Percentiles rank a stretch among this genome's conserved stretches.
Conservation (phyloP, 305 asterid species). For the Rubia peregrina region DNA sequence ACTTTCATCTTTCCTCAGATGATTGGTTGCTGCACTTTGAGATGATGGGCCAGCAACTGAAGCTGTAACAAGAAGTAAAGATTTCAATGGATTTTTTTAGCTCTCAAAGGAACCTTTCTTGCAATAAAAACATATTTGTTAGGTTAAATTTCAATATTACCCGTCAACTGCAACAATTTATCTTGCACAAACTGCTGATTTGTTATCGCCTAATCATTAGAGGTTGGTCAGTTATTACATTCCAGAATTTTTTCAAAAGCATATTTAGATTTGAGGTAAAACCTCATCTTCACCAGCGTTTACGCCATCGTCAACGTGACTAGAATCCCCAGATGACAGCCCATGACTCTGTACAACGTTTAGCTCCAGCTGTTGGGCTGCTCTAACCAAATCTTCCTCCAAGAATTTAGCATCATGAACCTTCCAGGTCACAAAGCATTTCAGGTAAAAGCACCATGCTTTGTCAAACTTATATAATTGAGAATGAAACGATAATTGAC, state of each 20-base stretch:
- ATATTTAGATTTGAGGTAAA: neutral
- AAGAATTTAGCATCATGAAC: slow-evolving; percentile 72
- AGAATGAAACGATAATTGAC: slow-evolving; percentile 27
- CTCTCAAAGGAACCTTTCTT: slow-evolving; percentile 34
- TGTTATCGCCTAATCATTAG: slow-evolving; percentile 41
- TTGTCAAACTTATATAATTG: slow-evolving; percentile 76
- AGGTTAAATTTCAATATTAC: slow-evolving; percentile 58
- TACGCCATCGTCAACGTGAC: slow-evolving; percentile 50
- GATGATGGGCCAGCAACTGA: slow-evolving; percentile 22
- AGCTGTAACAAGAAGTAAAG: slow-evolving; percentile 27
- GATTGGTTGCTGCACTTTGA: slow-evolving; percentile 7
- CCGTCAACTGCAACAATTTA: slow-evolving; percentile 59
- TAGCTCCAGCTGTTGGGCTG: slow-evolving; percentile 77
- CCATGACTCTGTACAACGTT: slow-evolving; percentile 64
- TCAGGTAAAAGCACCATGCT: slow-evolving; percentile 81
- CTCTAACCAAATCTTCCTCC: slow-evolving; percentile 78
- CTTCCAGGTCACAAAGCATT: slow-evolving; percentile 91
- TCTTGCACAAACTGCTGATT: slow-evolving; percentile 60
- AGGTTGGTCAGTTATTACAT: neutral
- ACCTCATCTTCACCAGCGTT: slow-evolving; percentile 73
- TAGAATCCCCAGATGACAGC: slow-evolving; percentile 45
- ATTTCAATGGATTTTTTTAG: slow-evolving; percentile 28
- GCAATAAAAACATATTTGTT: slow-evolving; percentile 38
- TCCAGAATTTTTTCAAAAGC: slow-evolving; percentile 1
- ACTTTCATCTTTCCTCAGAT: slow-evolving; percentile 1